Base-by-base conservation (phyloP, 1,139 yeast genomes). In the Taphrina wiesneri region DNA sequence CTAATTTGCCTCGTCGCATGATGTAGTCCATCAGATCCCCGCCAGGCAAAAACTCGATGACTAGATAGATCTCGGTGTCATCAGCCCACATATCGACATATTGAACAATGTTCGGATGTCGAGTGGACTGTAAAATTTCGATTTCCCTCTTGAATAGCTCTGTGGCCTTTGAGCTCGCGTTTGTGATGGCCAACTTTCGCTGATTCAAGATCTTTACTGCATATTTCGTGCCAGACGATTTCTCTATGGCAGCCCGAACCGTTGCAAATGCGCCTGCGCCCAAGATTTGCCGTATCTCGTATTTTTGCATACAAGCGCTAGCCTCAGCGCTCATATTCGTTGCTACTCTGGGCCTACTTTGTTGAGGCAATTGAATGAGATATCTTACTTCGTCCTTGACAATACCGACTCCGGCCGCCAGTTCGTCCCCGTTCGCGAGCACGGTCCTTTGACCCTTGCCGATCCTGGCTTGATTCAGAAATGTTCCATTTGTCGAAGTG, bases 211-310 rank as follows among this genome's bases (percentile, higher is more conserved):
- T 90, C 75, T 93, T 93, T 28, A 90, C 96, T 0, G 99, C 99
- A 75, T 80, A 91, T 1, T 91, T 82, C 70, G 87, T 85, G 11
- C 98, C 97, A 0, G 96, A 86, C 5, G 85, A 77, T 67, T 97
- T 81, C 72, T 91, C 95, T 0, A 92, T 85, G 1, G 96, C 97
- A 74, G 90, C 90, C 71, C 90, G 87, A 23, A 93, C 99, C 0
- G 92, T 88, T 2, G 98, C 98, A 81, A 93, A 93, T 4, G 98
- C 98, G 7, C 99, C 99, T 72, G 90, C 95, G 0, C 99, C 99
- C 1, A 93, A 87, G 4, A 89, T 86, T 72, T 88, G 96, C 69
- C 89, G 85, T 34, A 93, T 84, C 17, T 89, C 88, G 75, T 86
- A 93, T 72, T 87, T 88, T 68, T 84, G 85, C 73, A 83, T 83